Evolutionary conservation across 352 stramenopile genomes (phyloP).

Genomic region (Globisporangium splendens): DNA sequence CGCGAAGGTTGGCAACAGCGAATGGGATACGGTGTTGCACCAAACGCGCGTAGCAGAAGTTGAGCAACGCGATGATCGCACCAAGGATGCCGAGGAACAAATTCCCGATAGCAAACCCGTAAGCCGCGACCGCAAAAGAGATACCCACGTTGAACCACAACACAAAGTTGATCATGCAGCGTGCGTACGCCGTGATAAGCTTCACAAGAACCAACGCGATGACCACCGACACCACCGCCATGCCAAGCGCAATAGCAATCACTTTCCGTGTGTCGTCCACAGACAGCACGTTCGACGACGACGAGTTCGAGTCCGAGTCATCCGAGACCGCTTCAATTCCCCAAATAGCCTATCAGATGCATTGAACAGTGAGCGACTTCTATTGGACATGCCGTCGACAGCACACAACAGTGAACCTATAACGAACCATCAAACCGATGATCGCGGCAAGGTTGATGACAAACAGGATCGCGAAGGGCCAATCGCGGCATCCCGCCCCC

Average conservation of each 20-base stretch:
- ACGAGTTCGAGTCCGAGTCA: constrained; percentile 27
- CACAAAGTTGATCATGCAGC: constrained; percentile 82
- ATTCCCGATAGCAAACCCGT: constrained; percentile 67
- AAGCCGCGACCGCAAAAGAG: constrained; percentile 55
- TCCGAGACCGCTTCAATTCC: constrained; percentile 56
- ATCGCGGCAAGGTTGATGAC: constrained; percentile 74
- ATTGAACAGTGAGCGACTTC: neutral
- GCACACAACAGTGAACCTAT: neutral
- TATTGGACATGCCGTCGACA: neutral
- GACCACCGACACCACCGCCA: constrained; percentile 57
- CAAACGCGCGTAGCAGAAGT: constrained; percentile 82
- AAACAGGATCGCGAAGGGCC: constrained; percentile 79
- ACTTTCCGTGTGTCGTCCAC: constrained; percentile 58
- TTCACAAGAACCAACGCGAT: constrained; percentile 68
- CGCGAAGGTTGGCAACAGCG: constrained; percentile 89
- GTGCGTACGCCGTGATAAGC: constrained; percentile 74
- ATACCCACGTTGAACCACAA: constrained; percentile 86
- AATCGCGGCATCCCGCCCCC: constrained; percentile 56
- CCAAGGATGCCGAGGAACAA: constrained; percentile 69
- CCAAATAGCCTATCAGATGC: constrained; percentile 31
- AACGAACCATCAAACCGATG: constrained; percentile 45
- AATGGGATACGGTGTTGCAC: constrained; percentile 92
- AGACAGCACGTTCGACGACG: constrained; percentile 46
- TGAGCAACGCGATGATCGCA: constrained; percentile 58
- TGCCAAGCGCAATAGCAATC: constrained; percentile 45